Base-by-base conservation (phyloP, 805 yeast genomes). In the Blastobotrys peoriensis region DNA sequence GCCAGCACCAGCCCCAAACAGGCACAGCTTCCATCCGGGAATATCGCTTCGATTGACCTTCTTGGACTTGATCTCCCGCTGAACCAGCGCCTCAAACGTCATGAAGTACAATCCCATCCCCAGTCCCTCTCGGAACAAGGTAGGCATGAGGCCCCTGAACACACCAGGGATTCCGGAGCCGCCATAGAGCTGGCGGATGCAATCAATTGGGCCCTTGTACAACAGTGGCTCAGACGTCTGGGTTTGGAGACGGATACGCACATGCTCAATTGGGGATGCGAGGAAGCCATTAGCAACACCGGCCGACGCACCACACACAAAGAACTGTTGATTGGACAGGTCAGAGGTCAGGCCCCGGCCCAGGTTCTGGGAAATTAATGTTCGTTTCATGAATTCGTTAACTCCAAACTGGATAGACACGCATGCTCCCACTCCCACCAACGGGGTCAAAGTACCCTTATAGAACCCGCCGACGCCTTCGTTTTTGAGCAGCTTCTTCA, bases 391-490 rank as follows among this genome's bases (percentile, higher is more conserved):
- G 58, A 74, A 83, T 64, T 93, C 98, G 59, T 89, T 89, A 30
- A 87, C 95, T 38, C 96, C 93, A 60, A 93, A 93, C 65, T 93
- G 98, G 34, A 91, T 85, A 5, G 96, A 86, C 9, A 93, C 97
- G 71, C 97, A 89, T 0, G 95, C 96, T 41, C 98, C 98, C n/a
- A 91, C 72, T 9, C 98, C 98, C 28, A 91, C 64, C 55, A 93
- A 71, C 17, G 98, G 98, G 1, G 97, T 89, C 55, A 88, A 58
- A 1, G 96, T 88, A 28, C 98, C 98, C 64, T 94, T 81, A 64
- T 93, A 93, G 59, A 93, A 86, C 0, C 94, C 98, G 30, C 68
- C 47, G 4, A 81, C 75, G 1, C 98, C 98, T 65, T 93, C 98
- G 46, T 84, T 80, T 34, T 72, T 70, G 33, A 91, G 36, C 44